Conservation (phyloP, 1,284 basidiomycete genomes). For the Sporisorium reilianum region DNA sequence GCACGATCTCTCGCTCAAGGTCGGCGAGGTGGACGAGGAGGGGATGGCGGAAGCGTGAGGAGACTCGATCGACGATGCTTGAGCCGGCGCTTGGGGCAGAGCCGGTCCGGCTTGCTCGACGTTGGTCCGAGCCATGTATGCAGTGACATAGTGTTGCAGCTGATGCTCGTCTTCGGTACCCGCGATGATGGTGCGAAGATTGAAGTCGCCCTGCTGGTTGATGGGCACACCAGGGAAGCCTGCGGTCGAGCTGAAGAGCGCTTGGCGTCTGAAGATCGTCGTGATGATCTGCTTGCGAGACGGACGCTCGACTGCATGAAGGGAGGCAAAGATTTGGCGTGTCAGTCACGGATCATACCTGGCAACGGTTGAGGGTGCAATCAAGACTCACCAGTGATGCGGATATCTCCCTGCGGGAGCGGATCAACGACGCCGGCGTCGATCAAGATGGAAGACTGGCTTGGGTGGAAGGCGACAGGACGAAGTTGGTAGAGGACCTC, state of each 20-base stretch:
- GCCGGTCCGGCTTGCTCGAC: not conserved
- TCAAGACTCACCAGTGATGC: constrained; percentile 4
- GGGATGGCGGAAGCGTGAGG: not conserved
- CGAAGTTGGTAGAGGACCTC: constrained; percentile 1
- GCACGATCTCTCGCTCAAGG: not conserved
- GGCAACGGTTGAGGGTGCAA: not conserved
- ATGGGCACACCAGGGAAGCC: constrained; percentile 11
- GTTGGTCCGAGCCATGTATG: constrained; percentile 1
- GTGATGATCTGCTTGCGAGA: constrained; percentile 7
- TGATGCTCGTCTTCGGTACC: constrained; percentile 15
- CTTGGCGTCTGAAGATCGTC: constrained; percentile 1
- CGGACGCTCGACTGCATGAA: constrained; percentile 4
- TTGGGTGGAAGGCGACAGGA: not conserved
- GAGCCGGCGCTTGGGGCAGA: not conserved
- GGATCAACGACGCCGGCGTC: constrained; percentile 10
- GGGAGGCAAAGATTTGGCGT: not conserved
- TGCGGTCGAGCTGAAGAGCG: not conserved
- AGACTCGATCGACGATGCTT: not conserved
- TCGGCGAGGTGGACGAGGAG: not conserved
- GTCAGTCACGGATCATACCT: not conserved
- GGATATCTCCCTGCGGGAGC: constrained; percentile 10
- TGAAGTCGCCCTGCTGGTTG: not conserved
- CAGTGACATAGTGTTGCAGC: not conserved
- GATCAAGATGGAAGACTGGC: constrained; percentile 10
- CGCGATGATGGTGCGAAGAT: not conserved